Evolutionary conservation across 2,329 filamentous ascomycete genomes (phyloP).

Genomic region (Fusarium chlamydosporum): DNA sequence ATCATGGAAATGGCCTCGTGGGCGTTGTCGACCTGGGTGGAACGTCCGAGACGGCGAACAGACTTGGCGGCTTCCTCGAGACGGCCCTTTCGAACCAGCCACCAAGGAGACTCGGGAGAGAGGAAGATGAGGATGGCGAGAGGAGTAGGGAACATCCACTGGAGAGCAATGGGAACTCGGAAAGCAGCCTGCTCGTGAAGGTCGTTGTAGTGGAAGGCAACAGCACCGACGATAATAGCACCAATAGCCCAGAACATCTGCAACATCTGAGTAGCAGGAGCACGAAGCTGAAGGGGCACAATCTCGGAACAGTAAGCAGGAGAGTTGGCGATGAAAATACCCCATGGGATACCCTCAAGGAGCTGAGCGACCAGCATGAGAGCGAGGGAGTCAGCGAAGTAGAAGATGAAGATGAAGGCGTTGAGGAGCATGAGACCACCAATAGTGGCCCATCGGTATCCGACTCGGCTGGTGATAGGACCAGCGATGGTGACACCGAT

Average conservation of each 20-base stretch:
- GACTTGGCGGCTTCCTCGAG: slow-evolving; percentile 60
- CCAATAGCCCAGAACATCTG: slow-evolving; percentile 77
- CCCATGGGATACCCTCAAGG: slow-evolving; percentile 72
- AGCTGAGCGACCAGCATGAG: slow-evolving; percentile 66
- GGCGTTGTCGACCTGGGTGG: slow-evolving; percentile 33
- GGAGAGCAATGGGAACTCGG: slow-evolving; percentile 66
- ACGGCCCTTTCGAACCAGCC: slow-evolving; percentile 65
- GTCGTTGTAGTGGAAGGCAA: slow-evolving; percentile 66
- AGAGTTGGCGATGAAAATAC: slow-evolving; percentile 73
- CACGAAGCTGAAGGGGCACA: slow-evolving; percentile 69
- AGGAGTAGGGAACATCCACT: slow-evolving; percentile 72
- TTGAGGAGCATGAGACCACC: slow-evolving; percentile 57
- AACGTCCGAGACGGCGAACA: slow-evolving; percentile 62
- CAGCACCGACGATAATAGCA: slow-evolving; percentile 69
- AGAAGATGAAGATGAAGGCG: slow-evolving; percentile 64
- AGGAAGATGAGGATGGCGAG: slow-evolving; percentile 66
- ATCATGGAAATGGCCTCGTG: slow-evolving; percentile 68
- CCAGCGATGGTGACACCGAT: slow-evolving; percentile 57
- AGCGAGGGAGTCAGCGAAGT: slow-evolving; percentile 62
- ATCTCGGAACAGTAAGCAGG: slow-evolving; percentile 73
- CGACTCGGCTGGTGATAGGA: slow-evolving; percentile 56
- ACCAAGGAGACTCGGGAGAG: slow-evolving; percentile 67
- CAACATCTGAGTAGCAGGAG: slow-evolving; percentile 70
- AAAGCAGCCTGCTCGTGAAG: slow-evolving; percentile 26
- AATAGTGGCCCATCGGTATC: slow-evolving; percentile 58